phyloP scores from a whole-genome alignment of 805 yeast species.

The Metschnikowia lochheadii region DNA sequence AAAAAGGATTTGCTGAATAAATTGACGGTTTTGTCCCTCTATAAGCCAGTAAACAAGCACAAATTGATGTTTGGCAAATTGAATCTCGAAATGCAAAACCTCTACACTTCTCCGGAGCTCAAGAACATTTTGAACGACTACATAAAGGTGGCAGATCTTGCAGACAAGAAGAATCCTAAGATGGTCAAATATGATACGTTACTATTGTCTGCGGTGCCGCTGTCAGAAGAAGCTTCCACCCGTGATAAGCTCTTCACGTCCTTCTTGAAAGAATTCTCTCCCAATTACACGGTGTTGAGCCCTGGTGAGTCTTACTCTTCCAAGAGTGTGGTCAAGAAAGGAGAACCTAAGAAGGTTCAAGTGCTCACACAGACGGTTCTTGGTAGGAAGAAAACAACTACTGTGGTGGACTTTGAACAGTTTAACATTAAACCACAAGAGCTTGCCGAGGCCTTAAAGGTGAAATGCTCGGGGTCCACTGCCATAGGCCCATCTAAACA shows the following conservation, averaged over 20 bases:
- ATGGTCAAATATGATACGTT: conserved; percentile 52
- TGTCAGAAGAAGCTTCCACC: conserved; percentile 22
- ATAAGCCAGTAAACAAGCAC: conserved; percentile 53
- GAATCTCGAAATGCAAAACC: conserved; percentile 32
- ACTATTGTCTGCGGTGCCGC: conserved; percentile 42
- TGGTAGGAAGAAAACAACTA: conserved; percentile 78
- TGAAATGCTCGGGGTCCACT: conserved; percentile 85
- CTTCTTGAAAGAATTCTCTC: conserved; percentile 46
- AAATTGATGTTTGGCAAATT: conserved; percentile 44
- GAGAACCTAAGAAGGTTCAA: conserved; percentile 61
- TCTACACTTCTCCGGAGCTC: conserved; percentile 54
- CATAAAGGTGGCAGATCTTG: conserved; percentile 49
- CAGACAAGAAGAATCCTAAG: conserved; percentile 49
- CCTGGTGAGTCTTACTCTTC: conserved; percentile 35
- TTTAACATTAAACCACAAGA: conserved; percentile 62
- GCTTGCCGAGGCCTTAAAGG: conserved; percentile 64
- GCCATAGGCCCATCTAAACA: conserved; percentile 60
- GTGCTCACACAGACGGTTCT: conserved; percentile 71
- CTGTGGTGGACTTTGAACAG: conserved; percentile 63
- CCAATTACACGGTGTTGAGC: conserved; percentile 45
- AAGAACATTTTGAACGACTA: conserved; percentile 52
- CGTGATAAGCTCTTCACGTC: conserved; percentile 45
- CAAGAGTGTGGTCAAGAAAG: conserved; percentile 37
- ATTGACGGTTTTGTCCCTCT: conserved; percentile 37
- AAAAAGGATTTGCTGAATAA: conserved; percentile 24